Percentiles rank a stretch among this genome's conserved stretches.
These are phyloP conservation scores for Ophiocordyceps camponoti-leonardi DNA, from an alignment of 2,329 filamentous ascomycete species.

Conservation along the genomic window DNA sequence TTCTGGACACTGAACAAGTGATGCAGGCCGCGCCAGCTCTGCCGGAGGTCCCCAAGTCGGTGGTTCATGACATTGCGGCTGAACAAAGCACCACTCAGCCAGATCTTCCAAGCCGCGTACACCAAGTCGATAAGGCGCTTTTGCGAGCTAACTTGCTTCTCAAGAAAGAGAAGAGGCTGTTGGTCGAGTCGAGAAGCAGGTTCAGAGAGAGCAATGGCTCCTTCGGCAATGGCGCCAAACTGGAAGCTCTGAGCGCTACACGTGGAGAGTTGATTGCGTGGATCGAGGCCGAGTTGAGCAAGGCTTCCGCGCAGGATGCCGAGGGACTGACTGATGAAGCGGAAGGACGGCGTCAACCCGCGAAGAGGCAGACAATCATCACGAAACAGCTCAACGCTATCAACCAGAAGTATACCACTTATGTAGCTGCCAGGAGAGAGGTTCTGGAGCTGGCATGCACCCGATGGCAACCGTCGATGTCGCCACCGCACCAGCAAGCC, in stretches of 20 bases:
- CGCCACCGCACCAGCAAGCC: constrained; percentile 6
- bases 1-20: constrained; percentile 30
- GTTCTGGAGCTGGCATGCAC: constrained; percentile 25
- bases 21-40: constrained; percentile 25
- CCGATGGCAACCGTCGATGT: constrained; percentile 11
- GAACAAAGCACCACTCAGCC: constrained; percentile 19
- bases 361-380: constrained; percentile 12
- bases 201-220: constrained; percentile 17
- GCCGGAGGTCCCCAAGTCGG: constrained; percentile 32
- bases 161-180: constrained; percentile 35
- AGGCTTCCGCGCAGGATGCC: constrained; percentile 23
- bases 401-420: constrained; percentile 34
- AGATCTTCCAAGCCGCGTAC: constrained; percentile 29
- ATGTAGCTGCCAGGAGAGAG: constrained; percentile 29
- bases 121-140: constrained; percentile 38
- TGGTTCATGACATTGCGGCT: constrained; percentile 30
- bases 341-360: constrained; percentile 3
- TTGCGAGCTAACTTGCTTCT: constrained; percentile 39
- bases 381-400: constrained; percentile 27
- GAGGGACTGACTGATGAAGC: constrained; percentile 7
- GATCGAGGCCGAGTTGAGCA: constrained; percentile 45
- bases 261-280: constrained; percentile 44
- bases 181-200: constrained; percentile 27
- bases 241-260: constrained; percentile 36
- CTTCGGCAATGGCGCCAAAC: constrained; percentile 21